A percentile compares a stretch with the other conserved stretches of the same genome.
Evolutionary conservation across 2,329 filamentous ascomycete genomes (phyloP).

Genomic region (Aspergillus ibericus): DNA sequence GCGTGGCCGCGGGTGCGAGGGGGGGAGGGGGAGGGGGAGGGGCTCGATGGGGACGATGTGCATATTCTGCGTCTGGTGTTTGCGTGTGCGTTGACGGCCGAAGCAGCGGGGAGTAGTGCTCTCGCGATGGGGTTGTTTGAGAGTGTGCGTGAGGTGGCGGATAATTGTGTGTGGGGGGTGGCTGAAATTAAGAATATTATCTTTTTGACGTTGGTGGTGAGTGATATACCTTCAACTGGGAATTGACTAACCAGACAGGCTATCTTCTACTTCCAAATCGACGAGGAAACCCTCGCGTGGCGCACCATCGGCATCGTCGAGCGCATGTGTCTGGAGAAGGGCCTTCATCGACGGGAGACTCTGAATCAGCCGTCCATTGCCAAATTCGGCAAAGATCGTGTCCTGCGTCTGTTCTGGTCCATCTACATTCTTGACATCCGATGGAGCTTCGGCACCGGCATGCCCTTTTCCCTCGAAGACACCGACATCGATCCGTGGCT

Average conservation of each 20-base stretch:
- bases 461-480: conserved; percentile 81
- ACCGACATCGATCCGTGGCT: conserved; percentile 77
- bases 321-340: conserved; percentile 74
- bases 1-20: background rate
- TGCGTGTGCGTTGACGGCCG: conserved; percentile 72
- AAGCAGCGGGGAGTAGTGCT: conserved; percentile 74
- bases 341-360: conserved; percentile 76
- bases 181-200: conserved; percentile 60
- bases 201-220: conserved; percentile 53
- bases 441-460: conserved; percentile 84
- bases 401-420: conserved; percentile 79
- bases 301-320: conserved; percentile 83
- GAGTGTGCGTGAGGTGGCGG: conserved; percentile 69
- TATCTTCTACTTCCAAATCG: conserved; percentile 78
- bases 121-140: conserved; percentile 72
- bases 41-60: conserved; percentile 60
- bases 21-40: conserved; percentile 42
- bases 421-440: conserved; percentile 82
- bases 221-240: background rate
- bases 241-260: conserved; percentile 45
- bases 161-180: conserved; percentile 61
- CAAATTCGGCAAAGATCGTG: conserved; percentile 66
- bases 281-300: conserved; percentile 84
- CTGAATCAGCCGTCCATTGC: conserved; percentile 65
- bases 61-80: conserved; percentile 78